Percentiles rank a stretch among this genome's conserved stretches.
phyloP scores from a whole-genome alignment of 2,329 filamentous ascomycete genomes.

The Colletotrichum phormii region DNA sequence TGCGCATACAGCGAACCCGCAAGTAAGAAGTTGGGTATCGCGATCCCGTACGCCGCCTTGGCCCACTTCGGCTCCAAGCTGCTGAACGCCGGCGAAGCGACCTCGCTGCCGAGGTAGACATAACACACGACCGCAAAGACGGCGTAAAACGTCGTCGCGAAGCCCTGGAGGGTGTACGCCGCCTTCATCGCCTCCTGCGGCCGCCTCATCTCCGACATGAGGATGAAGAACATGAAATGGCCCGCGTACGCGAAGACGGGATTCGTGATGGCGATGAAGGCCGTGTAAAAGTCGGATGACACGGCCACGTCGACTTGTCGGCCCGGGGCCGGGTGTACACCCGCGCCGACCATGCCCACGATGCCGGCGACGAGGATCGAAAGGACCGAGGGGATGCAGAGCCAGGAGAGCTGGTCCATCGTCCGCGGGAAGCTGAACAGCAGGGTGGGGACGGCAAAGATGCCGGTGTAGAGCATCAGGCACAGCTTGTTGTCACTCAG shows the following conservation, averaged over 20 bases:
- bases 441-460: conserved; percentile 61
- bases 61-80: conserved; percentile 57
- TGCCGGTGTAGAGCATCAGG: conserved; percentile 60
- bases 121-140: conserved; percentile 63
- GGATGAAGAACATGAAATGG: conserved; percentile 66
- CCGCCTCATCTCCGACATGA: conserved; percentile 64
- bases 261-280: conserved; percentile 52
- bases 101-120: conserved; percentile 58
- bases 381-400: conserved; percentile 56
- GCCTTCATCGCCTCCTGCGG: conserved; percentile 64
- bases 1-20: conserved; percentile 62
- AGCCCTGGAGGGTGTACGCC: conserved; percentile 60
- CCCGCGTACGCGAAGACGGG: conserved; percentile 65
- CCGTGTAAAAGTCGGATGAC: conserved; percentile 46
- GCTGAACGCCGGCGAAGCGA: conserved; percentile 60
- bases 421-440: conserved; percentile 61
- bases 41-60: conserved; percentile 63
- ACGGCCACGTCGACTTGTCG: conserved; percentile 52
- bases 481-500: conserved; percentile 61
- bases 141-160: conserved; percentile 62
- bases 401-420: conserved; percentile 59
- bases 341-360: conserved; percentile 62
- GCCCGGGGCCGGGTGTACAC: conserved; percentile 51
- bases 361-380: conserved; percentile 62
- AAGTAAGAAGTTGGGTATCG: conserved; percentile 62